Conservation (phyloP, 1,284 basidiomycete genomes). For the Puccinia triticina region DNA sequence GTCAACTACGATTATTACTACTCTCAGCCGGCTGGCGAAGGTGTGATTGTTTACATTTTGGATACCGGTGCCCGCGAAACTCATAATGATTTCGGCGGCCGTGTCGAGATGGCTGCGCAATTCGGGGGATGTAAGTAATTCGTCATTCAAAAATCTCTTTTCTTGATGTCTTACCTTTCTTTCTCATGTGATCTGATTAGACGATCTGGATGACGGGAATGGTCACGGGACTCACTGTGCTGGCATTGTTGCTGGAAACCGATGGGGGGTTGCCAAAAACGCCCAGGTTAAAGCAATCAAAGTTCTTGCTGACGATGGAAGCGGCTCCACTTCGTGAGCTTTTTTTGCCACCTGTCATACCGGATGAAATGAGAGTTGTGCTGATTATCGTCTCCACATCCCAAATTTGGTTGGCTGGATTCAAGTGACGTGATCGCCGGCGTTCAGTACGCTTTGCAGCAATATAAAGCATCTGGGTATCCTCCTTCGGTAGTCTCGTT, state of each 20-base stretch:
- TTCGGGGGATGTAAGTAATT: slow-evolving; percentile 48
- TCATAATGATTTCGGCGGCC: slow-evolving; percentile 38
- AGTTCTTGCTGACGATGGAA: slow-evolving; percentile 53
- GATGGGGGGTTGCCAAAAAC: slow-evolving; percentile 54
- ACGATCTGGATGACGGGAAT: slow-evolving; percentile 56
- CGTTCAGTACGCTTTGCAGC: slow-evolving; percentile 49
- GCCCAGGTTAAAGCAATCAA: slow-evolving; percentile 53
- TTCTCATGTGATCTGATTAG: slow-evolving; percentile 2
- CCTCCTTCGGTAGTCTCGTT: slow-evolving; percentile 52
- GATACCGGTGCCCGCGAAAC: slow-evolving; percentile 41
- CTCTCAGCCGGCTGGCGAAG: slow-evolving; percentile 33
- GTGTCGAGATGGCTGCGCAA: slow-evolving; percentile 43
- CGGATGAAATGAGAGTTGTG: neutral
- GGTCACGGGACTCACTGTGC: slow-evolving; percentile 62
- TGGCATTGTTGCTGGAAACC: slow-evolving; percentile 52
- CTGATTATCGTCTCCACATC: neutral
- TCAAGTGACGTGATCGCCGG: slow-evolving; percentile 52
- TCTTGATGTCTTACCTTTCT: neutral
- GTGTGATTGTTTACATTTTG: slow-evolving; percentile 35
- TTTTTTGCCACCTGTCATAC: neutral
- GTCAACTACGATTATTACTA: slow-evolving; percentile 45
- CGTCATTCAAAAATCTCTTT: neutral
- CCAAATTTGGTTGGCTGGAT: neutral
- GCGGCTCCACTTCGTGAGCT: slow-evolving; percentile 51
- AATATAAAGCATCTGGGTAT: slow-evolving; percentile 49